A percentile compares a stretch with the other conserved stretches of the same genome.
These are phyloP conservation scores for Petrea volubilis DNA, from an alignment of 257 asterid genomes.

Conservation along the genomic window DNA sequence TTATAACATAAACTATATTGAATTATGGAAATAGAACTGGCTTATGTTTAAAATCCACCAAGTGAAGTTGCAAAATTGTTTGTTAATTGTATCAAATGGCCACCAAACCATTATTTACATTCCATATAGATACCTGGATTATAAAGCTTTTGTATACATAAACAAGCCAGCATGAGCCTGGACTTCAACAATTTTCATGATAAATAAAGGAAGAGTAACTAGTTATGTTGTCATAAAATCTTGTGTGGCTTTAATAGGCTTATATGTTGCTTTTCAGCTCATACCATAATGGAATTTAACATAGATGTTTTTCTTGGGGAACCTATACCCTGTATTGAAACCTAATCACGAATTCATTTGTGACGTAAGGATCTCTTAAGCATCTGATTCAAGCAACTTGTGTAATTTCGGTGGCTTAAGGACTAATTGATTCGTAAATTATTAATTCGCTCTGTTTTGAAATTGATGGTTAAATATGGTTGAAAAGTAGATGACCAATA, in stretches of 20 bases:
- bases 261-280: not conserved
- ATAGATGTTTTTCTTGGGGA: not conserved
- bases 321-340: not conserved
- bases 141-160: too few relatives aligned
- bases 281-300: not conserved
- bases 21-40: not conserved
- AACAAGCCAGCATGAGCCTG: not conserved
- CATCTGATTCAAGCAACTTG: not conserved
- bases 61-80: not conserved
- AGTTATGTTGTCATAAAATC: not conserved
- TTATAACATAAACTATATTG: not conserved
- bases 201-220: not conserved
- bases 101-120: not conserved
- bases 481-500: constrained; percentile 2
- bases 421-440: not conserved
- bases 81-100: not conserved
- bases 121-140: not conserved
- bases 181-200: too few relatives aligned
- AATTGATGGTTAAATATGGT: not conserved
- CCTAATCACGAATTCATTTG: not conserved
- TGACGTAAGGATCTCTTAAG: not conserved
- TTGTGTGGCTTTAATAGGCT: not conserved
- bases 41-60: not conserved
- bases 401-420: not conserved
- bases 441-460: not conserved